phyloP scores from a whole-genome alignment of 2,329 filamentous ascomycete genomes.

The Emericellopsis cladophorae region DNA sequence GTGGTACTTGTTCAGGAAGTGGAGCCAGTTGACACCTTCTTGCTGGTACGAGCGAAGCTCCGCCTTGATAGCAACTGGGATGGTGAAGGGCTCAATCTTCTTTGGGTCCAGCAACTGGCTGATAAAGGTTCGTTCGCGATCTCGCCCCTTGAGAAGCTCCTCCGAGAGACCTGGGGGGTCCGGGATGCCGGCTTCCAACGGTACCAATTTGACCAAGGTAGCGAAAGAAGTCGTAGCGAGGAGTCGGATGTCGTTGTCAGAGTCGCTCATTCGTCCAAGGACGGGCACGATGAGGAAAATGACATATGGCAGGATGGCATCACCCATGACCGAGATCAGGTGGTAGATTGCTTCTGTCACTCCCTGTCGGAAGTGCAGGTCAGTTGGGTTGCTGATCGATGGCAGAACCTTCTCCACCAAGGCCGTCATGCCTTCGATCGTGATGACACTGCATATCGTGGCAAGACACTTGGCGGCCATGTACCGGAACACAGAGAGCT shows the following conservation, averaged over 20 bases:
- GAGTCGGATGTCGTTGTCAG: slow-evolving; percentile 86
- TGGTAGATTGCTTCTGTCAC: slow-evolving; percentile 94
- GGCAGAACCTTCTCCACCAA: slow-evolving; percentile 88
- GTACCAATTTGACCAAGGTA: slow-evolving; percentile 91
- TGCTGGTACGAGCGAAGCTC: slow-evolving; percentile 95
- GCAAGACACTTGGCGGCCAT: slow-evolving; percentile 96
- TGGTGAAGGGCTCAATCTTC: slow-evolving; percentile 87
- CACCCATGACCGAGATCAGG: slow-evolving; percentile 95
- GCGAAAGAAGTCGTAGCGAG: slow-evolving; percentile 96
- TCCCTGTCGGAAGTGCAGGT: slow-evolving; percentile 81
- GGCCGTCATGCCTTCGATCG: slow-evolving; percentile 89
- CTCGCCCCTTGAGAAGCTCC: slow-evolving; percentile 76
- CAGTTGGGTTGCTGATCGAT: slow-evolving; percentile 79
- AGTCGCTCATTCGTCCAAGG: slow-evolving; percentile 94
- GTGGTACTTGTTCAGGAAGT: slow-evolving; percentile 96
- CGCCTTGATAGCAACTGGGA: slow-evolving; percentile 94
- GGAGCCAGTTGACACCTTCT: slow-evolving; percentile 96
- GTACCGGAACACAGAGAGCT: slow-evolving; percentile 86
- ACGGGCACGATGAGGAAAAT: slow-evolving; percentile 98
- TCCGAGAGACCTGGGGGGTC: slow-evolving; percentile 89
- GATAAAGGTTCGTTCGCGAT: slow-evolving; percentile 93
- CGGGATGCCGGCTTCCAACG: slow-evolving; percentile 91
- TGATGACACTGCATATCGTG: slow-evolving; percentile 93
- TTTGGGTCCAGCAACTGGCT: slow-evolving; percentile 91
- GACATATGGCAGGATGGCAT: slow-evolving; percentile 88